These are phyloP conservation scores for Paracoccidioides lutzii DNA, from an alignment of 2,329 filamentous ascomycete species.

Conservation along the genomic window DNA sequence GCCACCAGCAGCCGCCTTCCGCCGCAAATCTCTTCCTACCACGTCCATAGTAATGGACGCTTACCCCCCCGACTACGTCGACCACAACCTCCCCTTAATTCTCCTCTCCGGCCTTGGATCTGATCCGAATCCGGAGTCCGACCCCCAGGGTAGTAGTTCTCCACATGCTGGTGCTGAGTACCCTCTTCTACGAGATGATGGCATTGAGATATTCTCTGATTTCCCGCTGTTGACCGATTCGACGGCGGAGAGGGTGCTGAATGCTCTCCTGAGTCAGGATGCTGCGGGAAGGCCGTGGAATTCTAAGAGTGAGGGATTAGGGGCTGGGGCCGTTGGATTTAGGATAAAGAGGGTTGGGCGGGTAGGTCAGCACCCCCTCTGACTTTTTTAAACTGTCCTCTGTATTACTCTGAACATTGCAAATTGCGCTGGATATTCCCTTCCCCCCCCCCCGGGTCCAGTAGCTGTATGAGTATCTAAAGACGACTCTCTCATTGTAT, in stretches of 20 bases:
- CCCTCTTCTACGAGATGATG: conserved; percentile 43
- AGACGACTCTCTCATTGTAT: too few species aligned
- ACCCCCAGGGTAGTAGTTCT: conserved; percentile 1
- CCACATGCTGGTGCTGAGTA: conserved; percentile 26
- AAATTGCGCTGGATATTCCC: neutral
- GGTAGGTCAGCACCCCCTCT: conserved; percentile 46
- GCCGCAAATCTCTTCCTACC: neutral
- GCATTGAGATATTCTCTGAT: conserved; percentile 55
- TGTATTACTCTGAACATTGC: neutral
- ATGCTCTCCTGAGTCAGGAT: conserved; percentile 54
- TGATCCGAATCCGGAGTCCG: conserved; percentile 21
- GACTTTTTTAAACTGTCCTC: neutral
- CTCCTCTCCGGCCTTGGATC: conserved; percentile 62
- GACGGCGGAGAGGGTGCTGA: conserved; percentile 51
- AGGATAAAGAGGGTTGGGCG: conserved; percentile 63
- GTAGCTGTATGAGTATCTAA: too few species aligned
- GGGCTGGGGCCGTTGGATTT: conserved; percentile 44
- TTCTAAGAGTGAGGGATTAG: conserved; percentile 38
- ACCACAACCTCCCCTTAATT: conserved; percentile 75
- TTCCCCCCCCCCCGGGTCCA: too few species aligned
- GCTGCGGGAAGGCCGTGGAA: conserved; percentile 55
- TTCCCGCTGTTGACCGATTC: conserved; percentile 53
- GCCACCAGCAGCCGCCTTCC: neutral
- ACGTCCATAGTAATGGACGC: conserved; percentile 31
- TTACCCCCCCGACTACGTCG: conserved; percentile 54